Evolutionary conservation across 305 asterid species (phyloP).

Genomic region (Striga hermonthica): DNA sequence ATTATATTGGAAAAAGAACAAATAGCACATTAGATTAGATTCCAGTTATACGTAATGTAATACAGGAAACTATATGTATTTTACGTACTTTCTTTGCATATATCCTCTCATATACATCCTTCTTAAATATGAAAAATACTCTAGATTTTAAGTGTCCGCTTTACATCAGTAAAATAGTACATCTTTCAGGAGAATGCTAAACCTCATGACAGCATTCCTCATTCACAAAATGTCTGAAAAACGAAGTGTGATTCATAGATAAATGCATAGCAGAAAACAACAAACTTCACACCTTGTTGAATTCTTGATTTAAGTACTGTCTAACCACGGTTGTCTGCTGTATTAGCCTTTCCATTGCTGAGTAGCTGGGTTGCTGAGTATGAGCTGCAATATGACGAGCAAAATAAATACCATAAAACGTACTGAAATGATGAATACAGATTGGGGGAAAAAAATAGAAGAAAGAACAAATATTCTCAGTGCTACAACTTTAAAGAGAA

Average conservation of each 20-base stretch:
- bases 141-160: neutral
- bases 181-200: neutral
- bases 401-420: neutral
- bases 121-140: too few relatives aligned
- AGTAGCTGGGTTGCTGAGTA: conserved; percentile 60
- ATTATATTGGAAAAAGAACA: conserved; percentile 8
- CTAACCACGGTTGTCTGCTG: conserved; percentile 75
- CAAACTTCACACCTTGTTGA: conserved; percentile 60
- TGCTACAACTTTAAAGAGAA: neutral
- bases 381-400: conserved; percentile 45
- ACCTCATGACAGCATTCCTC: neutral
- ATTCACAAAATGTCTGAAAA: neutral
- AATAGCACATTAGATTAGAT: conserved; percentile 6
- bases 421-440: neutral
- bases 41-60: neutral
- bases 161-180: too few relatives aligned
- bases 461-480: too few relatives aligned
- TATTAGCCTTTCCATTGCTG: conserved; percentile 74
- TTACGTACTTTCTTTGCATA: neutral
- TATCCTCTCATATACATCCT: neutral
- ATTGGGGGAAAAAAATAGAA: conserved; percentile 15
- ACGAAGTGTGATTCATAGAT: neutral
- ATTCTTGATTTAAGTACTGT: conserved; percentile 70
- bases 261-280: conserved; percentile 1
- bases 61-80: neutral